Conservation (phyloP, 192 early-diverging fungal species). For the Coemansia sp. region DNA sequence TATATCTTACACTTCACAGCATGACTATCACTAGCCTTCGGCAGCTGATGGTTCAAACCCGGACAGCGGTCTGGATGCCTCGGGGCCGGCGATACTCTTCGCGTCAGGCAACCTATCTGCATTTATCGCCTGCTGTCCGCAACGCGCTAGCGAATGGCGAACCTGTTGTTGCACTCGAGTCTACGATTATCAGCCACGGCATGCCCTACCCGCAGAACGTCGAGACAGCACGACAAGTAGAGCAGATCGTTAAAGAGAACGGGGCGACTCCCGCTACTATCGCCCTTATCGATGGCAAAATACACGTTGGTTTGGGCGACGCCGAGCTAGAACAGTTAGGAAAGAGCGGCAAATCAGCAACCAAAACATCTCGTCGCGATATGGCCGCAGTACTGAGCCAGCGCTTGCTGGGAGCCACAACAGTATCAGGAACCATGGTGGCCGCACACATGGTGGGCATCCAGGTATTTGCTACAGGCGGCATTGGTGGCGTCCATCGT, state of each 20-base stretch:
- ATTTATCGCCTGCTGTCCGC: conserved; percentile 29
- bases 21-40: neutral
- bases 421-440: conserved; percentile 92
- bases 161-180: conserved; percentile 91
- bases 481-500: conserved; percentile 95
- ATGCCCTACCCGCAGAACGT: conserved; percentile 95
- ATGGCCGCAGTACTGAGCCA: conserved; percentile 75
- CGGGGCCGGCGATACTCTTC: neutral
- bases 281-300: conserved; percentile 82
- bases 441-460: conserved; percentile 87
- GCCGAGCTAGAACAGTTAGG: conserved; percentile 68
- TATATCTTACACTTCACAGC: neutral
- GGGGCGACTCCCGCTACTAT: conserved; percentile 88
- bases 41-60: neutral
- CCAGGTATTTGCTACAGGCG: conserved; percentile 92
- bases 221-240: conserved; percentile 81
- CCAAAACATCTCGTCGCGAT: conserved; percentile 87
- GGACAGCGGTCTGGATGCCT: neutral
- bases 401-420: conserved; percentile 81
- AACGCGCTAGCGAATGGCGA: conserved; percentile 62
- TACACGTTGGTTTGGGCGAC: conserved; percentile 77
- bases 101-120: conserved; percentile 8
- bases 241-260: conserved; percentile 69
- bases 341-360: conserved; percentile 59
- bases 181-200: conserved; percentile 95